These are phyloP conservation scores for Sporothrix curviconia DNA, from an alignment of 2,329 filamentous ascomycete genomes.

Conservation along the genomic window DNA sequence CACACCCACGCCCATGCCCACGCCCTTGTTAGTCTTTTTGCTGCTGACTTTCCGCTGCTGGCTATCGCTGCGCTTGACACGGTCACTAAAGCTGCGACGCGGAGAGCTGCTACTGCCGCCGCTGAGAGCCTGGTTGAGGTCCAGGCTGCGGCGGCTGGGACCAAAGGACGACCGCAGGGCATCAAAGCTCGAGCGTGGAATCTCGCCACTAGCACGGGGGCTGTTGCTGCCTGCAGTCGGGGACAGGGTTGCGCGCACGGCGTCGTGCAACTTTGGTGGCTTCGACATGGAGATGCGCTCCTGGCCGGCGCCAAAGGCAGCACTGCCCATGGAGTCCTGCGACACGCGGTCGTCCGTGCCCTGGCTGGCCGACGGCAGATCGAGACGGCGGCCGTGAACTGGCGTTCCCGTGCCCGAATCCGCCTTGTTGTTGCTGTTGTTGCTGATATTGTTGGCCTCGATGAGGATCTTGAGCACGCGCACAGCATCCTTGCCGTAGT, in stretches of 20 bases:
- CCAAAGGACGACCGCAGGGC: constrained; percentile 37
- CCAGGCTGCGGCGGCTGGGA: constrained; percentile 40
- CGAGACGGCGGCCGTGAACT: neutral
- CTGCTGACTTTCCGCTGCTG: constrained; percentile 33
- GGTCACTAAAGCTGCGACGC: constrained; percentile 58
- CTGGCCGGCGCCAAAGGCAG: neutral
- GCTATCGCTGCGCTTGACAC: constrained; percentile 34
- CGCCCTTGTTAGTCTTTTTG: neutral
- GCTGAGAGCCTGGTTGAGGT: constrained; percentile 38
- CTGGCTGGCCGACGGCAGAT: neutral
- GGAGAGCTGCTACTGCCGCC: constrained; percentile 39
- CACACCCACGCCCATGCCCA: no score
- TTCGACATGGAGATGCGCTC: constrained; percentile 18
- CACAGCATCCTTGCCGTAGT: constrained; percentile 74
- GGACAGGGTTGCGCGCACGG: constrained; percentile 53
- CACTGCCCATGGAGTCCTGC: constrained; percentile 10
- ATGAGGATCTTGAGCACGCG: constrained; percentile 68
- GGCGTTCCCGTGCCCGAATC: neutral
- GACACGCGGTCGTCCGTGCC: constrained; percentile 11
- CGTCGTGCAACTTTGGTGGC: constrained; percentile 38
- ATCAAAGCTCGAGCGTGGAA: constrained; percentile 48
- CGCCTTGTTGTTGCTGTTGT: constrained; percentile 12
- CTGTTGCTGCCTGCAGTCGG: constrained; percentile 43
- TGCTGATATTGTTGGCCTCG: constrained; percentile 45
- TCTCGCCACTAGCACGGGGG: constrained; percentile 50